phyloP scores from a whole-genome alignment of 495 filamentous ascomycete genomes.

The Penicillium angulare region DNA sequence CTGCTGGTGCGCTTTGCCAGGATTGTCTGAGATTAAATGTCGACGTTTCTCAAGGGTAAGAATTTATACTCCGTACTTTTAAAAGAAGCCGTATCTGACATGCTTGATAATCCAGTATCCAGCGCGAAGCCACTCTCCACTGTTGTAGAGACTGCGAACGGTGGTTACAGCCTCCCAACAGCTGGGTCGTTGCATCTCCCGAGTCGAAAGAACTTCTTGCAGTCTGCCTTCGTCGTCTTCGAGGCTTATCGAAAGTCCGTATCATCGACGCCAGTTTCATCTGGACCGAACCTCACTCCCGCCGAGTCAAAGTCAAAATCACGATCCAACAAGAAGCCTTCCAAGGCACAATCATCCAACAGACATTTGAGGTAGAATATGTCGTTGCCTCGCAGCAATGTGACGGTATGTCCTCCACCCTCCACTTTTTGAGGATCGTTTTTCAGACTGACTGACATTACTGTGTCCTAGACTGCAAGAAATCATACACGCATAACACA shows the following conservation, averaged over 20 bases:
- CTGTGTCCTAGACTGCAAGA: conserved; percentile 70
- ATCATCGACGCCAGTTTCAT: conserved; percentile 95
- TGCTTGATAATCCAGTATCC: conserved; percentile 47
- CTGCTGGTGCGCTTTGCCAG: conserved; percentile 84
- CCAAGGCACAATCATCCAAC: conserved; percentile 78
- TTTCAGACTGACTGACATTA: not conserved
- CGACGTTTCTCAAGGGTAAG: conserved; percentile 78
- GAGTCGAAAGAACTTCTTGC: conserved; percentile 91
- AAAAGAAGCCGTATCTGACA: no score
- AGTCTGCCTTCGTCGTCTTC: conserved; percentile 78
- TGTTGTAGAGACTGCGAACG: conserved; percentile 89
- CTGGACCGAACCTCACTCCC: conserved; percentile 96
- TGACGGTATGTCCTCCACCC: not conserved
- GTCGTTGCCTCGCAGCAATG: conserved; percentile 87
- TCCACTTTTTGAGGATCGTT: no score
- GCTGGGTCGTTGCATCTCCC: conserved; percentile 77
- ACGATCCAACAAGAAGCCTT: conserved; percentile 81
- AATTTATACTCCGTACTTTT: not conserved
- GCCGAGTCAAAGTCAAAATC: conserved; percentile 86
- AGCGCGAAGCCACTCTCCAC: conserved; percentile 77
- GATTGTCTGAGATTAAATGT: conserved; percentile 92
- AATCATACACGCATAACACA: conserved; percentile 92
- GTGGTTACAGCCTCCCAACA: conserved; percentile 84
- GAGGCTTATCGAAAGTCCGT: conserved; percentile 78
- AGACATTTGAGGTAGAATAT: conserved; percentile 92